phyloP scores from a whole-genome alignment of 352 stramenopile species.

The Phytophthora boehmeriae region DNA sequence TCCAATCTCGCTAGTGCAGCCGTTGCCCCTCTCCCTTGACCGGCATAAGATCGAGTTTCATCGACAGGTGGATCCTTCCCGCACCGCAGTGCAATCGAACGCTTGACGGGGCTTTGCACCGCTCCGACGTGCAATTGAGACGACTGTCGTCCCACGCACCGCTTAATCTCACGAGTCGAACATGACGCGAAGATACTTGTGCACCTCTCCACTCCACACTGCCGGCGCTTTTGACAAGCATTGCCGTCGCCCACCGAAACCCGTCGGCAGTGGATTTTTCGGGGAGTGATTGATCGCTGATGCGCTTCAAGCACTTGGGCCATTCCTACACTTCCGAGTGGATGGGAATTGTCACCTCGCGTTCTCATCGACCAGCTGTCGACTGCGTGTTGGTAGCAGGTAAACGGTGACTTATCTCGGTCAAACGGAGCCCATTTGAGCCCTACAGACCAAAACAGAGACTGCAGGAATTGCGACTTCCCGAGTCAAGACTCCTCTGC shows the following conservation, averaged over 20 bases:
- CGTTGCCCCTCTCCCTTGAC: too few species aligned
- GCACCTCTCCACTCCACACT: background rate
- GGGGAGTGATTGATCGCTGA: background rate
- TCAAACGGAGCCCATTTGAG: background rate
- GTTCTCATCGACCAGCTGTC: background rate
- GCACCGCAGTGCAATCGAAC: constrained; percentile 1
- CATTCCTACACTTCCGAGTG: background rate
- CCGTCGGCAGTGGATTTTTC: background rate
- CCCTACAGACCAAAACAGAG: background rate
- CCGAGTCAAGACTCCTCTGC: too few species aligned
- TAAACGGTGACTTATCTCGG: background rate
- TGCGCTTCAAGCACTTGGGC: too few species aligned
- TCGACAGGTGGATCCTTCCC: background rate
- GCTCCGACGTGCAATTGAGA: background rate
- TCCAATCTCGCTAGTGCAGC: too few species aligned
- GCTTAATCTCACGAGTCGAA: background rate
- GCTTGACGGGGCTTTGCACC: background rate
- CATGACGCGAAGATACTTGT: background rate
- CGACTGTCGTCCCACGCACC: background rate
- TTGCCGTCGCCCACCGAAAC: background rate
- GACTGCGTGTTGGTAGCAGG: background rate
- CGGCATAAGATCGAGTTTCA: too few species aligned
- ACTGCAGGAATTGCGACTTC: background rate
- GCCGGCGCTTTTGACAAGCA: background rate
- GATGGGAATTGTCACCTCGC: background rate